phyloP scores from a whole-genome alignment of 164 flowering plant species.

The Taxillus chinensis region DNA sequence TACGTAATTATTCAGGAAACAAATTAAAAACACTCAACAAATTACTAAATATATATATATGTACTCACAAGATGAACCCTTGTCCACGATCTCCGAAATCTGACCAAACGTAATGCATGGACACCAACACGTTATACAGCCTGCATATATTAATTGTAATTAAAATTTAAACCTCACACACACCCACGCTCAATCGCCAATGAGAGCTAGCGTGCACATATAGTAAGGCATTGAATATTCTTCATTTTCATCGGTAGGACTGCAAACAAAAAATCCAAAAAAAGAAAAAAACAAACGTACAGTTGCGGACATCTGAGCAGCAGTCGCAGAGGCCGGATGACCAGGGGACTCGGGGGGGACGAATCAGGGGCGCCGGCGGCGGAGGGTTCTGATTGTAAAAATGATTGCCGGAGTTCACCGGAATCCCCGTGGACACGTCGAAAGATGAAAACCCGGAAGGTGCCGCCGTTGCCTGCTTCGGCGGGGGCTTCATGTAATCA shows the following conservation, averaged over 20 bases:
- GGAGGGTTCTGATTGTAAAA: neutral
- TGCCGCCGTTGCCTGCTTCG: neutral
- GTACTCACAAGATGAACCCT: conserved; percentile 35
- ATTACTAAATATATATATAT: neutral
- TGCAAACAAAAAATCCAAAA: too few relatives aligned
- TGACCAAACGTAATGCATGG: conserved; percentile 49
- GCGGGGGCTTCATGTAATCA: neutral
- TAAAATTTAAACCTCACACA: too few relatives aligned
- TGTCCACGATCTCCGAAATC: conserved; percentile 38
- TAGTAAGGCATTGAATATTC: too few relatives aligned
- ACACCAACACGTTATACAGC: conserved; percentile 48
- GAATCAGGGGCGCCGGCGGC: neutral
- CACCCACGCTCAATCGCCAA: too few relatives aligned
- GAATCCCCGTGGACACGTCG: neutral
- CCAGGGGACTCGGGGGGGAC: conserved; percentile 5
- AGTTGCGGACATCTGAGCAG: conserved; percentile 12
- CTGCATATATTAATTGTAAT: conserved; percentile 9
- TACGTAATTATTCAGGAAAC: too few relatives aligned
- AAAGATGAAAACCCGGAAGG: neutral
- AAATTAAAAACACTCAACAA: neutral
- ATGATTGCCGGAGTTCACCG: neutral
- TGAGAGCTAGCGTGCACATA: too few relatives aligned
- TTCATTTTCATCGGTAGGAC: too few relatives aligned
- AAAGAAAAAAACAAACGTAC: conserved; percentile 7
- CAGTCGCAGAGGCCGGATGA: conserved; percentile 20